Evolutionary conservation across 176 grass and related monocot genomes (phyloP).

Genomic region (Aegilops bicornis): DNA sequence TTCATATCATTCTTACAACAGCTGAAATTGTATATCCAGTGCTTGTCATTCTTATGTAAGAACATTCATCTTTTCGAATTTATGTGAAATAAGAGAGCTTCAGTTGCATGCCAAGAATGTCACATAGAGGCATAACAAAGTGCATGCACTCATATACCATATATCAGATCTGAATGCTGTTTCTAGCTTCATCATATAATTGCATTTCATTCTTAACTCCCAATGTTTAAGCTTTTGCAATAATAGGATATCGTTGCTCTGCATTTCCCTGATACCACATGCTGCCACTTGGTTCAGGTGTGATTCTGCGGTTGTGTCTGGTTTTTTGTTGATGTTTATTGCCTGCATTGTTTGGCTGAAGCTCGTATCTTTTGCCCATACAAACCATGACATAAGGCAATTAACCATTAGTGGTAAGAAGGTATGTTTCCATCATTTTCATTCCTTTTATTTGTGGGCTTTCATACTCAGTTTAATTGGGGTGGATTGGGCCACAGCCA

Average conservation of each 20-base stretch:
- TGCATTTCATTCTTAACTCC: not conserved
- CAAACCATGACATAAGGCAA: conserved; percentile 92
- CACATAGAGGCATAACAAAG: conserved; percentile 3
- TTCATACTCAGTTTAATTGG: not conserved
- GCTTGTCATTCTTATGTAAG: conserved; percentile 90
- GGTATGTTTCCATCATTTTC: conserved; percentile 48
- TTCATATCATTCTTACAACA: conserved; percentile 63
- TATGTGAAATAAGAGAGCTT: not conserved
- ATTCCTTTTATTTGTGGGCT: conserved; percentile 5
- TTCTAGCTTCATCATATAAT: not conserved
- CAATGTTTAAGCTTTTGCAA: not conserved
- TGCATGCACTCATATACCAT: conserved; percentile 4
- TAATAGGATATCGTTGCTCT: not conserved
- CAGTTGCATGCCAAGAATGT: not conserved
- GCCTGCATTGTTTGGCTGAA: conserved; percentile 90
- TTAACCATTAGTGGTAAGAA: conserved; percentile 58
- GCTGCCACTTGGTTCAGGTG: conserved; percentile 54
- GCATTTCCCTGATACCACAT: conserved; percentile 25
- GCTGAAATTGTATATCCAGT: conserved; percentile 78
- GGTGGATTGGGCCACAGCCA: not conserved
- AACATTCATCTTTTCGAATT: conserved; percentile 19
- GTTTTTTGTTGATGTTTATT: conserved; percentile 89
- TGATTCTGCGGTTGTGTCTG: conserved; percentile 93
- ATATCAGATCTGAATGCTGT: conserved; percentile 9
- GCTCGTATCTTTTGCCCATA: conserved; percentile 95